Evolutionary conservation across 176 grass and related monocot genomes (phyloP), one percentile per base, ranked within the genome.

Genomic region (Phoenix roebelenii): DNA sequence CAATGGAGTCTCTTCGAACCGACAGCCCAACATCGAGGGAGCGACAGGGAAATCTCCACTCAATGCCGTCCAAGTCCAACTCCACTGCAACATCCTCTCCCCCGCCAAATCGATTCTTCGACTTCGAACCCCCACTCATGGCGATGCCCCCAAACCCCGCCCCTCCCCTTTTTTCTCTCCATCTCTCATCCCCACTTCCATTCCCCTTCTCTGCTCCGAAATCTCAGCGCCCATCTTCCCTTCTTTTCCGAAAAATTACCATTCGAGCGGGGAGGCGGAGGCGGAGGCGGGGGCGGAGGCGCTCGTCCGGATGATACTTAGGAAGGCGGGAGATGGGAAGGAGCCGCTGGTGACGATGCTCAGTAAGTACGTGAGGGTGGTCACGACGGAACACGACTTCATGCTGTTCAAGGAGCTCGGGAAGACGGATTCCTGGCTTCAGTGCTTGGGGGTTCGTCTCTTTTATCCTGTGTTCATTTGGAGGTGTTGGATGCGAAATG

Each of bases 341-440:
- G 87, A 97, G 63, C 74, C 76, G 22, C 55, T 91, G 23, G 81
- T 88, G 32, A 49, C 79, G 22, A 81, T 78, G 58, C 74, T 97
- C 49, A 80, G 90, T 69, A 85, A 83, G 26, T 80, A 91, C 79
- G 87, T 91, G 19, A 82, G 63, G 84, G 72, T 80, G 35, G 59
- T 97, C 67, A 65, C 87, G 58, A 82, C 84, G 58, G 79, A 88
- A 49, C 93, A 91, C 70, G 92, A 87, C 70, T 97, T 91, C 72
- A 76, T 92, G 61, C 83, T 97, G 20, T 97, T 97, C 14, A 87
- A 97, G 79, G 87, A 97, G 67, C 81, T 97, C 61, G 87, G 84
- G 72, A 89, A 86, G 69, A 72, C 66, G 25, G 93, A 97, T 53
- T 73, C 20, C 7, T 97, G 93, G 93, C 84, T 92, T 16, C 93